Percentiles rank a stretch among this genome's conserved stretches.
Evolutionary conservation across 169 alveolate genomes (phyloP).

Genomic region (Plasmodium adleri): DNA sequence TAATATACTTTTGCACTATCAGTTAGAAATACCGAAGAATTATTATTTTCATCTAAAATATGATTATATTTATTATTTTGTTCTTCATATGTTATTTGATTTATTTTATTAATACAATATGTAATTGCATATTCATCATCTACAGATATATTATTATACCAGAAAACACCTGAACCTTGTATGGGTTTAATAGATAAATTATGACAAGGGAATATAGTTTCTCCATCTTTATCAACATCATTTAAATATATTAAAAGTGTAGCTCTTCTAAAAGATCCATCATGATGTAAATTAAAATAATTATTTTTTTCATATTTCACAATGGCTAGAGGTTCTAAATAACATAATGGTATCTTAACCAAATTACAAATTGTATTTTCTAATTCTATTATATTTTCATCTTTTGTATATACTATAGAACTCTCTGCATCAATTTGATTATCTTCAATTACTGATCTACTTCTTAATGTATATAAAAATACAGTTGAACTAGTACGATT

Average conservation of each 20-base stretch:
- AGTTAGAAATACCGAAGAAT: neutral
- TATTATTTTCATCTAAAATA: neutral
- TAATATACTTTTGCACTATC: neutral
- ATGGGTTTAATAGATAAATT: slow-evolving; percentile 81
- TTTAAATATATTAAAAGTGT: slow-evolving; percentile 83
- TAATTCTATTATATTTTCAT: slow-evolving; percentile 66
- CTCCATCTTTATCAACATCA: slow-evolving; percentile 86
- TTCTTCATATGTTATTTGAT: slow-evolving; percentile 74
- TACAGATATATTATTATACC: slow-evolving; percentile 80
- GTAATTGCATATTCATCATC: slow-evolving; percentile 78
- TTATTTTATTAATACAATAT: slow-evolving; percentile 81
- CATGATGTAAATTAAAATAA: slow-evolving; percentile 86
- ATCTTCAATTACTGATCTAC: slow-evolving; percentile 27
- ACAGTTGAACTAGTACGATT: slow-evolving; percentile 71
- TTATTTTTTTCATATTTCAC: slow-evolving; percentile 84
- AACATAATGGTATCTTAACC: slow-evolving; percentile 71
- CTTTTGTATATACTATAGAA: slow-evolving; percentile 70
- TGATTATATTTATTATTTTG: slow-evolving; percentile 19
- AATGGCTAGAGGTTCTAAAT: slow-evolving; percentile 85
- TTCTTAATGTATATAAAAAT: slow-evolving; percentile 59
- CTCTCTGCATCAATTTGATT: slow-evolving; percentile 28
- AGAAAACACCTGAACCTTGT: slow-evolving; percentile 83
- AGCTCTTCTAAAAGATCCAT: slow-evolving; percentile 83
- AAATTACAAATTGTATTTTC: slow-evolving; percentile 66
- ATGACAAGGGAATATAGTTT: slow-evolving; percentile 83